These are phyloP conservation scores for Cyclotella baltica DNA, from an alignment of 108 stramenopile genomes.

Conservation along the genomic window DNA sequence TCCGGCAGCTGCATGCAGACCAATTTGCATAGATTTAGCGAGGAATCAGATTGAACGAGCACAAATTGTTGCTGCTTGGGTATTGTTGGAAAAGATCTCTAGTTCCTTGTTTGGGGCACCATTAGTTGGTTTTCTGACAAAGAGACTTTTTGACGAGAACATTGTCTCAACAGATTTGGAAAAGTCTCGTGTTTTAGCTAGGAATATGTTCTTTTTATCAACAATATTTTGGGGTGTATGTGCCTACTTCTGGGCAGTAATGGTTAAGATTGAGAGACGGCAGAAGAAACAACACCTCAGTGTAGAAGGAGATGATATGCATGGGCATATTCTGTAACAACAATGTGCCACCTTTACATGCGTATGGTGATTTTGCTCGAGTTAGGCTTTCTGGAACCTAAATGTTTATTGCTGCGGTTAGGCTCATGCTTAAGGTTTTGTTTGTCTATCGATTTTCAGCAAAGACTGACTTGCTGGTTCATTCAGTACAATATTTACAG, in stretches of 20 bases:
- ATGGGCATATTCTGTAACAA: neutral
- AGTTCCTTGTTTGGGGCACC: conserved; percentile 63
- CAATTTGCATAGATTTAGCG: conserved; percentile 63
- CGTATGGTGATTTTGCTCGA: too few species aligned
- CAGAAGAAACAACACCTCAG: neutral
- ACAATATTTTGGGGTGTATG: conserved; percentile 58
- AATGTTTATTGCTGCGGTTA: too few species aligned
- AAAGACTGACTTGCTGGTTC: too few species aligned
- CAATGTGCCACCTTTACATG: too few species aligned
- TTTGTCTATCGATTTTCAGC: too few species aligned
- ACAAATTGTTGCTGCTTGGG: conserved; percentile 63
- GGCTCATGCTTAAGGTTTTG: too few species aligned
- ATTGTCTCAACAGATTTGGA: conserved; percentile 27
- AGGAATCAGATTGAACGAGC: conserved; percentile 58
- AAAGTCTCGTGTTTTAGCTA: conserved; percentile 51
- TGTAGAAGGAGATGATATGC: neutral
- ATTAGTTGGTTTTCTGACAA: conserved; percentile 59
- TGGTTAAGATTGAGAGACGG: conserved; percentile 26
- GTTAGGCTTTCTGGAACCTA: too few species aligned
- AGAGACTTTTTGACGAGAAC: conserved; percentile 12
- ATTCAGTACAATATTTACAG: too few species aligned
- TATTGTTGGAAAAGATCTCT: conserved; percentile 60
- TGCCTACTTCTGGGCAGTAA: conserved; percentile 51
- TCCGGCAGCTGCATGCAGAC: conserved; percentile 58
- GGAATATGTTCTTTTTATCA: conserved; percentile 54